Evolutionary conservation across 148 eudicot genomes (phyloP).

Genomic region (Suaeda aralocaspica): DNA sequence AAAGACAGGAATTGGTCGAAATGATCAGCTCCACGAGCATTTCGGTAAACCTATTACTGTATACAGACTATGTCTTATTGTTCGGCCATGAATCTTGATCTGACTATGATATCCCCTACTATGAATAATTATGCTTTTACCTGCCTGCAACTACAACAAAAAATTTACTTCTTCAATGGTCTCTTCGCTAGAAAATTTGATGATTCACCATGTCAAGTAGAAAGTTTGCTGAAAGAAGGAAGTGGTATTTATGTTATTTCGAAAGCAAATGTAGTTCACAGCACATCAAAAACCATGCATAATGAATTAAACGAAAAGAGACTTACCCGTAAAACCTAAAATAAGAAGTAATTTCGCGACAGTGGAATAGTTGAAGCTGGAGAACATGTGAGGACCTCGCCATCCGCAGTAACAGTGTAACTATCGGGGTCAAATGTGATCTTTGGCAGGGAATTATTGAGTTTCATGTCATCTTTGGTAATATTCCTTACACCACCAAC

Average conservation of each 20-base stretch:
- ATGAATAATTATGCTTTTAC: too few species aligned
- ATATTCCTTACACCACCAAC: slow-evolving; percentile 65
- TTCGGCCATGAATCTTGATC: too few species aligned
- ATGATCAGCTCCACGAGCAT: neutral
- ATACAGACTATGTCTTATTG: neutral
- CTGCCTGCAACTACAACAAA: neutral
- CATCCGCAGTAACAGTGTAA: slow-evolving; percentile 77
- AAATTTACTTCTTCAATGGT: neutral
- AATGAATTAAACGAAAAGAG: neutral
- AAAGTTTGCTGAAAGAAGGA: neutral
- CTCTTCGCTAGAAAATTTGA: neutral
- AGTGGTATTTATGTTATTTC: neutral
- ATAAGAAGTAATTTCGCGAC: slow-evolving; percentile 84
- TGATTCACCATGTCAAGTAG: neutral
- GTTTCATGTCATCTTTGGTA: slow-evolving; percentile 88
- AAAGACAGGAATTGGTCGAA: neutral
- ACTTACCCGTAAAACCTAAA: slow-evolving; percentile 34
- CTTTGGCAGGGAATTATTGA: slow-evolving; percentile 77
- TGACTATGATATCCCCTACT: too few species aligned
- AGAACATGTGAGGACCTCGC: slow-evolving; percentile 57
- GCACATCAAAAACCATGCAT: too few species aligned
- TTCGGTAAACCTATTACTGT: neutral
- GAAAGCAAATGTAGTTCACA: neutral
- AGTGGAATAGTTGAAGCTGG: slow-evolving; percentile 76
- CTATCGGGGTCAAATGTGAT: slow-evolving; percentile 84